phyloP scores from a whole-genome alignment of 345 rosid genomes.

The Mercurialis annua region DNA sequence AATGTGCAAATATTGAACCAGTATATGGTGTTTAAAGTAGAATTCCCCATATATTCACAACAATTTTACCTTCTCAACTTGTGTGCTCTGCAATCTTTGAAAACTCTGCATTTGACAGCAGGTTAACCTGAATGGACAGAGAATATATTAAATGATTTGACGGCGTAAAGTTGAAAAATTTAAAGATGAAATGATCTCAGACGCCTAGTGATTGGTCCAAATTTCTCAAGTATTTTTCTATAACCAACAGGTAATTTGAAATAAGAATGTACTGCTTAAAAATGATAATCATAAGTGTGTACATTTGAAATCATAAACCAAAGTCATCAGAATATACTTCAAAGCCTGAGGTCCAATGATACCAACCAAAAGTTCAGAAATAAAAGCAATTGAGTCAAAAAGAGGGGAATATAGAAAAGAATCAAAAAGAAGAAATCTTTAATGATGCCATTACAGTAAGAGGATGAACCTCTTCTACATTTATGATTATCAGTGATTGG shows the following conservation, averaged over 20 bases:
- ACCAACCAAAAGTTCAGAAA: background rate
- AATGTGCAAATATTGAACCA: background rate
- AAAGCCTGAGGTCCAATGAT: background rate
- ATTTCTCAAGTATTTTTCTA: background rate
- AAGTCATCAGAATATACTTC: background rate
- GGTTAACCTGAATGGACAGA: conserved; percentile 40
- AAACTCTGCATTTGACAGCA: conserved; percentile 45
- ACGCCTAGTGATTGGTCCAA: background rate
- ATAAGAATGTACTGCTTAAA: conserved; percentile 3
- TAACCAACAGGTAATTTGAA: background rate
- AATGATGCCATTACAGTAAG: background rate
- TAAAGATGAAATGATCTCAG: background rate
- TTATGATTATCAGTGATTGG: background rate
- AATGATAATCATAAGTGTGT: background rate
- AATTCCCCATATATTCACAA: background rate
- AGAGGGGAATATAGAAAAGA: background rate
- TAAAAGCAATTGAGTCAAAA: background rate
- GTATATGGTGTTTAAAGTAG: background rate
- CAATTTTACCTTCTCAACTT: conserved; percentile 59
- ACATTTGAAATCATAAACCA: conserved; percentile 1
- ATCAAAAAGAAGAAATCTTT: background rate
- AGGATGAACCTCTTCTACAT: background rate
- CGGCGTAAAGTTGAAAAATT: background rate
- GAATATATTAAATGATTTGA: conserved; percentile 6
- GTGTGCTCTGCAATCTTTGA: conserved; percentile 42